Evolutionary conservation across 371 early-diverging fungal species (phyloP).

Genomic region (Mortierella sp.): DNA sequence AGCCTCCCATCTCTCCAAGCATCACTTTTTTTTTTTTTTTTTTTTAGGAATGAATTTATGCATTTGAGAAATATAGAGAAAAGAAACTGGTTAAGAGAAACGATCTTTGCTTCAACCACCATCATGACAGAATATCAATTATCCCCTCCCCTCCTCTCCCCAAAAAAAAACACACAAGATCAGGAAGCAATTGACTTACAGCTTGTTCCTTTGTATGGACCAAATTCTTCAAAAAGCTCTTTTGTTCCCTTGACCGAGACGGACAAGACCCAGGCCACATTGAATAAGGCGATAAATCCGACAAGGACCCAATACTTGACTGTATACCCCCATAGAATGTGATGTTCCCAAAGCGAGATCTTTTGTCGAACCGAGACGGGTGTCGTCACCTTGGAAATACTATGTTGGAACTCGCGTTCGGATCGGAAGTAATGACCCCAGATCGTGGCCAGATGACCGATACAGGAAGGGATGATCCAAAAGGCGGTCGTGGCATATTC

Average conservation of each 20-base stretch:
- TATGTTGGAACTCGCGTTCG: conserved; percentile 6
- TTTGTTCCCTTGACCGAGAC: not conserved
- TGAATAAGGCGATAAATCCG: not conserved
- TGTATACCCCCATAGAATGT: conserved; percentile 5
- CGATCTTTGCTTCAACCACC: not conserved
- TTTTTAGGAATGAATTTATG: not conserved
- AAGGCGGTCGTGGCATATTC: conserved; percentile 10
- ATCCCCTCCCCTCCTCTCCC: too few relatives aligned
- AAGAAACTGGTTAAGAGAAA: not conserved
- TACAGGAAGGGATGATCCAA: conserved; percentile 4
- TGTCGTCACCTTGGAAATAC: conserved; percentile 11
- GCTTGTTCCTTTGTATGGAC: not conserved
- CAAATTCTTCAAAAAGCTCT: not conserved
- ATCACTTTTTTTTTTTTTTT: not conserved
- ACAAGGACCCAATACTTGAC: conserved; percentile 10
- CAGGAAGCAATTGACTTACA: not conserved
- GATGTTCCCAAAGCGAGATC: conserved; percentile 11
- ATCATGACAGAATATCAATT: too few relatives aligned
- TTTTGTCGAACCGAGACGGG: not conserved
- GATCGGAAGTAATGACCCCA: conserved; percentile 10
- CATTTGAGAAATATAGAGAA: not conserved
- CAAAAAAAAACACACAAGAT: not conserved
- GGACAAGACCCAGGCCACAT: not conserved
- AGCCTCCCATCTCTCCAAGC: not conserved
- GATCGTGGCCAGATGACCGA: conserved; percentile 6